phyloP scores from a whole-genome alignment of 768 basidiomycete species.

The Tulasnella sp. region DNA sequence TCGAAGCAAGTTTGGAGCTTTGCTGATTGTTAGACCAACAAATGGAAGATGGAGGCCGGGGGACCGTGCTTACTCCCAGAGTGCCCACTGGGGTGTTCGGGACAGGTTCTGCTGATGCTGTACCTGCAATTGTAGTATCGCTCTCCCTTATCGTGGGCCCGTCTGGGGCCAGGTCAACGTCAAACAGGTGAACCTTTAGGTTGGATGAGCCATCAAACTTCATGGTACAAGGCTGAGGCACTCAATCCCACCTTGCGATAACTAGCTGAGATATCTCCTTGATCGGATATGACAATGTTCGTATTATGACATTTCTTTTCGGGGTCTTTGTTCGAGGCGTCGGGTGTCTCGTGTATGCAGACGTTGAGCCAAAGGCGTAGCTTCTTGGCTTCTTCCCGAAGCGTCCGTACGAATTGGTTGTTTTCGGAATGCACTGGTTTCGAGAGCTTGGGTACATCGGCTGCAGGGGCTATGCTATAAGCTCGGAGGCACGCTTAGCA shows the following conservation, averaged over 20 bases:
- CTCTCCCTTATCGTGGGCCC: slow-evolving; percentile 26
- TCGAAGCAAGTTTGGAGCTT: slow-evolving; percentile 31
- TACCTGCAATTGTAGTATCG: slow-evolving; percentile 25
- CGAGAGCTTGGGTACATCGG: slow-evolving; percentile 23
- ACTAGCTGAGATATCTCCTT: slow-evolving; percentile 8
- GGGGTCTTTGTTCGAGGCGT: neutral
- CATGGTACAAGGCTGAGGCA: neutral
- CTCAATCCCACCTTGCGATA: slow-evolving; percentile 24
- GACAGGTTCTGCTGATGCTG: slow-evolving; percentile 16
- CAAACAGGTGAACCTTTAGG: slow-evolving; percentile 27
- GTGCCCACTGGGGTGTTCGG: slow-evolving; percentile 27
- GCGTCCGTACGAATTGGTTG: slow-evolving; percentile 24
- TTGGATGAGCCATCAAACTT: no score
- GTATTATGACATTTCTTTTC: slow-evolving; percentile 16
- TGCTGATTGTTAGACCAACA: neutral
- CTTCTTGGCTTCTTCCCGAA: slow-evolving; percentile 22
- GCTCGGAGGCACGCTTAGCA: neutral
- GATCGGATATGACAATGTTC: slow-evolving; percentile 26
- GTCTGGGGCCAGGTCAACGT: slow-evolving; percentile 28
- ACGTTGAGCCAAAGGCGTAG: slow-evolving; percentile 28
- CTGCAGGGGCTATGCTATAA: slow-evolving; percentile 27
- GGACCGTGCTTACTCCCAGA: slow-evolving; percentile 24
- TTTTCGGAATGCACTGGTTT: slow-evolving; percentile 13
- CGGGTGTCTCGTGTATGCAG: slow-evolving; percentile 28
- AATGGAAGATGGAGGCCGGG: neutral